Evolutionary conservation across 176 grass and related monocot genomes (phyloP).

Genomic region (Aegilops umbellulata): DNA sequence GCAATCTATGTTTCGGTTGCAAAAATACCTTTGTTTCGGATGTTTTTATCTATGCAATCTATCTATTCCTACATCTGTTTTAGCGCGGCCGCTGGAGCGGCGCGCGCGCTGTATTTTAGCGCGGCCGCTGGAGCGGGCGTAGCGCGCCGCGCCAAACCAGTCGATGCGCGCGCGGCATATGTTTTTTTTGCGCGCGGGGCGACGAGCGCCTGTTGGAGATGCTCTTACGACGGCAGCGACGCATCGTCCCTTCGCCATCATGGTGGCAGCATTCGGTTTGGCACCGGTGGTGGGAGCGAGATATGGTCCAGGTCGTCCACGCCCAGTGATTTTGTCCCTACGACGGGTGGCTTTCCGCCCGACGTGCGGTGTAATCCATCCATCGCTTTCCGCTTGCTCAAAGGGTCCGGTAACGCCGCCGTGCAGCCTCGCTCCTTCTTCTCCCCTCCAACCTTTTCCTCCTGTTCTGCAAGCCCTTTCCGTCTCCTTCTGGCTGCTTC

Average conservation of each 20-base stretch:
- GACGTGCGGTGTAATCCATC: slow-evolving; percentile 26
- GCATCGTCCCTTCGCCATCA: not conserved
- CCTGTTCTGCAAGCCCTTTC: not conserved
- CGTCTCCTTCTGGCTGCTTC: slow-evolving; percentile 15
- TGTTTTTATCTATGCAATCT: too few species aligned
- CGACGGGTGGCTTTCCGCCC: slow-evolving; percentile 19
- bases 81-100: too few species aligned
- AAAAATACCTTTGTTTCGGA: too few species aligned
- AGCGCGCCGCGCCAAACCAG: too few species aligned
- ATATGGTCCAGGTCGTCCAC: slow-evolving; percentile 1
- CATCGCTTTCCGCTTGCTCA: slow-evolving; percentile 10
- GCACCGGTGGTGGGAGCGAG: not conserved
- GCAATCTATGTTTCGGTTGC: too few species aligned
- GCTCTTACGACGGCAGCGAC: not conserved
- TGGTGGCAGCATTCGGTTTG: not conserved
- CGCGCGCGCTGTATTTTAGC: too few species aligned
- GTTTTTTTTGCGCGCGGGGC: too few species aligned
- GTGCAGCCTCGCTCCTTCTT: not conserved
- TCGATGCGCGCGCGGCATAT: too few species aligned
- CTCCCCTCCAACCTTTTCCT: not conserved
- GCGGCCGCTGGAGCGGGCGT: too few species aligned
- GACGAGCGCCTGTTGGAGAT: too few species aligned
- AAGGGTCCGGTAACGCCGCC: not conserved
- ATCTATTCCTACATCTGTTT: too few species aligned
- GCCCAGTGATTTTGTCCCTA: not conserved